phyloP scores from a whole-genome alignment of 2,329 filamentous ascomycete genomes.

The Aspergillus sp. region DNA sequence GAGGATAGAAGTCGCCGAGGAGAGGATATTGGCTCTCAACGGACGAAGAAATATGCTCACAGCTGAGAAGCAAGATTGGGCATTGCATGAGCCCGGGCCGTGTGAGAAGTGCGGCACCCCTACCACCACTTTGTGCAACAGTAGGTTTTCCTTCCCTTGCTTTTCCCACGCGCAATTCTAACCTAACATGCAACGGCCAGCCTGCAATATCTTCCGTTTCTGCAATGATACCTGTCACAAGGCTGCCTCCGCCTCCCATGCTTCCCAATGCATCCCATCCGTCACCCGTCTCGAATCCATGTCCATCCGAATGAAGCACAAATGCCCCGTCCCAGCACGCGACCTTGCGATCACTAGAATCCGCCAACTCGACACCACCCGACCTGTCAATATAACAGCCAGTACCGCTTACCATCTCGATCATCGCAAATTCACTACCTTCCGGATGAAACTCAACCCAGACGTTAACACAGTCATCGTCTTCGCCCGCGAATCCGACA shows the following conservation, averaged over 20 bases:
- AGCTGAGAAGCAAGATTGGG: slow-evolving; percentile 30
- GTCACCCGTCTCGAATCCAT: slow-evolving; percentile 34
- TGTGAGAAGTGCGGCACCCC: slow-evolving; percentile 26
- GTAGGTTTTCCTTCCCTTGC: slow-evolving; percentile 19
- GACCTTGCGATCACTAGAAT: slow-evolving; percentile 33
- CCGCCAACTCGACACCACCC: slow-evolving; percentile 17
- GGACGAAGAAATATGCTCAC: slow-evolving; percentile 28
- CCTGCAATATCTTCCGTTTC: slow-evolving; percentile 33
- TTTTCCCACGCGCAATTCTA: background rate
- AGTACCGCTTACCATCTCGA: slow-evolving; percentile 35
- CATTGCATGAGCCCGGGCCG: slow-evolving; percentile 24
- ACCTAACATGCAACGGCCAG: slow-evolving; percentile 13
- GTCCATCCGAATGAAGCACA: slow-evolving; percentile 31
- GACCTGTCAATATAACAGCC: slow-evolving; percentile 23
- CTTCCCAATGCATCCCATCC: slow-evolving; percentile 30
- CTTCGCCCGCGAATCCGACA: slow-evolving; percentile 31
- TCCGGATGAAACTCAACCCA: slow-evolving; percentile 34
- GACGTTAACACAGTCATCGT: slow-evolving; percentile 32
- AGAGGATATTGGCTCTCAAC: slow-evolving; percentile 30
- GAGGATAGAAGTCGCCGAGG: slow-evolving; percentile 30
- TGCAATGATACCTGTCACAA: slow-evolving; percentile 32
- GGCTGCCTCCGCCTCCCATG: slow-evolving; percentile 16
- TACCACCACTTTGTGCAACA: slow-evolving; percentile 29
- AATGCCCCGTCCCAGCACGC: slow-evolving; percentile 26
- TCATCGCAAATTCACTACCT: slow-evolving; percentile 36